A percentile compares a stretch with the other conserved stretches of the same genome.
These are phyloP conservation scores for Elongisporangium senticosum DNA, from an alignment of 352 stramenopile species.

Conservation along the genomic window DNA sequence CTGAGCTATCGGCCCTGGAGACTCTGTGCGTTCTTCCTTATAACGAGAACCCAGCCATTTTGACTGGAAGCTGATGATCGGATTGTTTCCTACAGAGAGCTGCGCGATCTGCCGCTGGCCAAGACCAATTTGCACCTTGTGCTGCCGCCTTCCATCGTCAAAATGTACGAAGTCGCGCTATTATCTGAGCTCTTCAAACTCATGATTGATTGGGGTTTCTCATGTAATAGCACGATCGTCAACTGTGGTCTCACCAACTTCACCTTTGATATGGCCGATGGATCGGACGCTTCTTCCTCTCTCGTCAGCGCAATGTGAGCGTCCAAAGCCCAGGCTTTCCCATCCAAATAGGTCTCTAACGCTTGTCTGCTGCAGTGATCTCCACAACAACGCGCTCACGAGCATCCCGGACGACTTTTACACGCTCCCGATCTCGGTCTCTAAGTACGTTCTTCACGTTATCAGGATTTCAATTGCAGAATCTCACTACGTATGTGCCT, in stretches of 20 bases:
- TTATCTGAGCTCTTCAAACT: neutral
- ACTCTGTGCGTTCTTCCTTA: constrained; percentile 26
- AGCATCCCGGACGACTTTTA: constrained; percentile 23
- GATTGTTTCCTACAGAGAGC: constrained; percentile 18
- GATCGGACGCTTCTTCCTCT: constrained; percentile 13
- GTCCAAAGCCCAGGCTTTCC: neutral
- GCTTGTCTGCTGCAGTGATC: constrained; percentile 20
- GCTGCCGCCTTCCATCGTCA: constrained; percentile 34
- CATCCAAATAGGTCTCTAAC: neutral
- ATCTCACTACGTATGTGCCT: constrained; percentile 7
- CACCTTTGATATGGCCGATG: constrained; percentile 34
- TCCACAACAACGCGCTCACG: constrained; percentile 33
- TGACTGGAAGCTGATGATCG: constrained; percentile 4
- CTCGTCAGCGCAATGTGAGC: constrained; percentile 23
- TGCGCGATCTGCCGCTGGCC: constrained; percentile 35
- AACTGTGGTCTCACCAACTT: constrained; percentile 32
- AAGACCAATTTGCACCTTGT: constrained; percentile 27
- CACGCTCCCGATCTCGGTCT: constrained; percentile 6
- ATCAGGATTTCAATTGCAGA: neutral
- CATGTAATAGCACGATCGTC: constrained; percentile 26
- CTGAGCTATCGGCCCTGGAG: constrained; percentile 28
- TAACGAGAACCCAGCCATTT: neutral
- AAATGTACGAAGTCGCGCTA: constrained; percentile 29
- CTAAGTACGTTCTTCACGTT: constrained; percentile 10
- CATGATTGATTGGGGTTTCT: neutral